Base-by-base conservation (phyloP, 2,329 filamentous ascomycete species). In the Fusarium sp. region DNA sequence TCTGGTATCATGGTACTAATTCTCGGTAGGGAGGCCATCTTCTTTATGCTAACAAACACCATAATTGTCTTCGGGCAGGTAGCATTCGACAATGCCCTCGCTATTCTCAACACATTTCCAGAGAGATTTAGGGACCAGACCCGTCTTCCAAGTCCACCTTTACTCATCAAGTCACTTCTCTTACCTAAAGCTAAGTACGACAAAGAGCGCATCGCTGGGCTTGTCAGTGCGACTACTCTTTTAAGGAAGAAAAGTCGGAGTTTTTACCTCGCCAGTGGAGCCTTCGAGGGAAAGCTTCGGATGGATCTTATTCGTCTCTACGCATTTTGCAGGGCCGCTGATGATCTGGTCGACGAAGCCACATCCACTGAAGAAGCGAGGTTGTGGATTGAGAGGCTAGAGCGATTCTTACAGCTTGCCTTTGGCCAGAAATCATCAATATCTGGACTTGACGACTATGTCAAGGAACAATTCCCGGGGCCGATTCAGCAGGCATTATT, bases 241-340 rank as follows among this genome's bases (percentile, higher is more conserved):
- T 82, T 94, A 9, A 83, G 86, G 59, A 85, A 84, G 64, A 94
- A 94, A 78, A 94, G 92, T 74, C 87, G 92, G 57, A 94, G 92
- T 75, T 94, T 95, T 79, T 94, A 93, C 73, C 84, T 95, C 7
- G 93, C 92, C 0, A 93, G 91, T 71, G 89, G 90, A 0, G 89
- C 90, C 0, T 95, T 95, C 72, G 87, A 90, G 43, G 92, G 92
- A 2, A 87, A 90, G 27, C 83, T 95, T 9, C 87, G 92, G 6
- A 90, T 92, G 33, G 92, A 95, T 73, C 80, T 95, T 14, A 87
- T 93, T 30, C 82, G 93, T 2, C 82, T 95, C 5, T 94, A 94
- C 78, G 93, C 92, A 0, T 94, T 94, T 79, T 95, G 93, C 75
- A 87, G 93, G 12, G 89, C 94, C 11, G 92, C 92, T 2, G 93